Evolutionary conservation across 2,329 filamentous ascomycete species (phyloP).

Genomic region (Dryadomyces sulphureus): DNA sequence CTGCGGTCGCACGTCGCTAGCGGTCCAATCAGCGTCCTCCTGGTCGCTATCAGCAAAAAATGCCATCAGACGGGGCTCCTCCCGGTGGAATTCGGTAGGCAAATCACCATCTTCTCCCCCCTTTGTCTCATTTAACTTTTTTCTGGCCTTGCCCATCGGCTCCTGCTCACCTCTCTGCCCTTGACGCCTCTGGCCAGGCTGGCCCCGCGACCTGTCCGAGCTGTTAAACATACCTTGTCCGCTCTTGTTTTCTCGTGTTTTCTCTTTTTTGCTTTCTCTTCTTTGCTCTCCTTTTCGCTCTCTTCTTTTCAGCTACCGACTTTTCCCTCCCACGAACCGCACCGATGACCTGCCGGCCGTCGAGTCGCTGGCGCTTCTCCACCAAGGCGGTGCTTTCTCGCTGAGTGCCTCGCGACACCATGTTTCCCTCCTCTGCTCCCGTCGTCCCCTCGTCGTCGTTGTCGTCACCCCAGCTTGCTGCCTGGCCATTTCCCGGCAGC

Average conservation of each 20-base stretch:
- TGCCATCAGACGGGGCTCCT: background rate
- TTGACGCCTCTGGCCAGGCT: background rate
- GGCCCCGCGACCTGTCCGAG: too few relatives aligned
- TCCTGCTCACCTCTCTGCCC: background rate
- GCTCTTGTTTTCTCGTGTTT: background rate
- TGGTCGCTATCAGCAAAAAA: background rate
- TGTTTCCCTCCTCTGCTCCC: too few relatives aligned
- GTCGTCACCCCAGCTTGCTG: slow-evolving; percentile 6
- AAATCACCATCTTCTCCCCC: background rate
- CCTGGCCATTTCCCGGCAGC: slow-evolving; percentile 10
- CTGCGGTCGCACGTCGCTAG: background rate
- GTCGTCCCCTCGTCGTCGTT: background rate
- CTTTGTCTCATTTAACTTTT: background rate
- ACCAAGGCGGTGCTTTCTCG: background rate
- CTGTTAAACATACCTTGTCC: too few relatives aligned
- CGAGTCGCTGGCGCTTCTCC: slow-evolving; percentile 1
- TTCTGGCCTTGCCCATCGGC: background rate
- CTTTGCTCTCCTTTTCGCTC: background rate
- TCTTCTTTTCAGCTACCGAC: slow-evolving; percentile 2
- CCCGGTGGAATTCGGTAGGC: background rate
- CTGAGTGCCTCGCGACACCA: background rate
- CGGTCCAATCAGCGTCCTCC: background rate
- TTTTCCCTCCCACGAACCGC: too few relatives aligned
- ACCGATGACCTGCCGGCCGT: background rate
- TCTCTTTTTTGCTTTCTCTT: background rate